phyloP scores from a whole-genome alignment of 805 yeast genomes.

The Candida maris region DNA sequence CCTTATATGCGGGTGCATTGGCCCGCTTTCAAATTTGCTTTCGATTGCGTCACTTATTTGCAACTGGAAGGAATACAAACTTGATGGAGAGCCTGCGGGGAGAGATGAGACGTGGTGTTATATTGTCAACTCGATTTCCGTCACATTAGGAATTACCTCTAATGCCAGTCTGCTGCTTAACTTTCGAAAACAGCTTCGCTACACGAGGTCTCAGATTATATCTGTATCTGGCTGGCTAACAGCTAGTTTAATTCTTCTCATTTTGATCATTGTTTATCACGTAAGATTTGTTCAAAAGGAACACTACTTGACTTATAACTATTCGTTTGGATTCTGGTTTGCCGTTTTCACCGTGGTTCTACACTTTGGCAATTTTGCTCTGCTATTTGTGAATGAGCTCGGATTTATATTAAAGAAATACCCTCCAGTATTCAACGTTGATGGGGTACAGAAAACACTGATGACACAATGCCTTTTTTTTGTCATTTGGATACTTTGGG shows the following conservation, averaged over 20 bases:
- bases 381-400: conserved; percentile 52
- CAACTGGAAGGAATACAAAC: conserved; percentile 48
- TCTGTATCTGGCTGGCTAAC: conserved; percentile 63
- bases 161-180: conserved; percentile 69
- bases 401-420: conserved; percentile 61
- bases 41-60: conserved; percentile 70
- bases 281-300: conserved; percentile 19
- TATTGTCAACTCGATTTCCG: conserved; percentile 57
- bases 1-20: conserved; percentile 69
- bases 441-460: conserved; percentile 63
- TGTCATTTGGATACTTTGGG: conserved; percentile 68
- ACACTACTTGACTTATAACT: conserved; percentile 16
- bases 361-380: conserved; percentile 53
- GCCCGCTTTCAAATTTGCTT: conserved; percentile 73
- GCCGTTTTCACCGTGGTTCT: conserved; percentile 63
- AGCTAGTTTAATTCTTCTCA: conserved; percentile 53
- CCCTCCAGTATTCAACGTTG: conserved; percentile 67
- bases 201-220: conserved; percentile 56
- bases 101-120: conserved; percentile 44
- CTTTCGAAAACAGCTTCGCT: conserved; percentile 55
- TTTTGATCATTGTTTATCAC: conserved; percentile 39
- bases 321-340: conserved; percentile 74
- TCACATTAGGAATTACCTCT: conserved; percentile 62
- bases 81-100: conserved; percentile 9
- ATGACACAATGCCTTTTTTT: conserved; percentile 68